A percentile compares a stretch with the other conserved stretches of the same genome.
phyloP scores from a whole-genome alignment of 2,329 filamentous ascomycete species.

The Alternaria novae-zelandiae region DNA sequence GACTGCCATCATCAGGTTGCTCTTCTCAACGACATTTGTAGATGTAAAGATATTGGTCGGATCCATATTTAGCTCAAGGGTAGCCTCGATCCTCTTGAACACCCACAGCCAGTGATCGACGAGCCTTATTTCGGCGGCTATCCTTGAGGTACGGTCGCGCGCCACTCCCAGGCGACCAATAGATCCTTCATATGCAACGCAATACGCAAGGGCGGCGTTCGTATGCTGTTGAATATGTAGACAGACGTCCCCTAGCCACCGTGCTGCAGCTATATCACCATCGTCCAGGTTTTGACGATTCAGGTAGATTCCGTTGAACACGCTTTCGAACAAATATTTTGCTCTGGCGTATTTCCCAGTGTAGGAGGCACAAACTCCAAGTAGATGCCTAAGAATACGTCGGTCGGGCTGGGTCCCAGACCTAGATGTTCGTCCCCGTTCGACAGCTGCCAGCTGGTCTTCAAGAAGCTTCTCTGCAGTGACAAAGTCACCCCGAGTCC shows the following conservation, averaged over 20 bases:
- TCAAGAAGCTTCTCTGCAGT: slow-evolving; percentile 28
- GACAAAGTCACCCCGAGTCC: slow-evolving; percentile 28
- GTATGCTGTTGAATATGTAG: slow-evolving; percentile 35
- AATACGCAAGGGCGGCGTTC: slow-evolving; percentile 38
- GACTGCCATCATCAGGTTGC: slow-evolving; percentile 21
- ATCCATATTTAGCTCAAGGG: slow-evolving; percentile 27
- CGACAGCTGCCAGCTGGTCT: slow-evolving; percentile 33
- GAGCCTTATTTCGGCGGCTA: slow-evolving; percentile 28
- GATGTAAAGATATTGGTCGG: slow-evolving; percentile 31
- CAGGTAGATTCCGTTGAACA: slow-evolving; percentile 32
- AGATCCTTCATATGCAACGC: slow-evolving; percentile 36
- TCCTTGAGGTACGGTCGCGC: slow-evolving; percentile 19
- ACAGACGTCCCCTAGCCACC: slow-evolving; percentile 44
- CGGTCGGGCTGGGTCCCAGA: slow-evolving; percentile 31
- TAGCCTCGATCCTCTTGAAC: slow-evolving; percentile 22
- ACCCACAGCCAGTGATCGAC: slow-evolving; percentile 27
- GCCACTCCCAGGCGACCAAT: slow-evolving; percentile 22
- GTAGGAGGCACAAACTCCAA: slow-evolving; percentile 37
- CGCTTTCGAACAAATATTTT: slow-evolving; percentile 37
- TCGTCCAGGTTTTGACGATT: slow-evolving; percentile 31
- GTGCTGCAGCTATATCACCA: slow-evolving; percentile 41
- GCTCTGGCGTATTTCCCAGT: slow-evolving; percentile 36
- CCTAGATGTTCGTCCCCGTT: slow-evolving; percentile 29
- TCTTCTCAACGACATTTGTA: slow-evolving; percentile 31
- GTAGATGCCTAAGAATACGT: slow-evolving; percentile 33